Conservation (phyloP, 2,329 filamentous ascomycete species). For the Davidsoniella virescens region DNA sequence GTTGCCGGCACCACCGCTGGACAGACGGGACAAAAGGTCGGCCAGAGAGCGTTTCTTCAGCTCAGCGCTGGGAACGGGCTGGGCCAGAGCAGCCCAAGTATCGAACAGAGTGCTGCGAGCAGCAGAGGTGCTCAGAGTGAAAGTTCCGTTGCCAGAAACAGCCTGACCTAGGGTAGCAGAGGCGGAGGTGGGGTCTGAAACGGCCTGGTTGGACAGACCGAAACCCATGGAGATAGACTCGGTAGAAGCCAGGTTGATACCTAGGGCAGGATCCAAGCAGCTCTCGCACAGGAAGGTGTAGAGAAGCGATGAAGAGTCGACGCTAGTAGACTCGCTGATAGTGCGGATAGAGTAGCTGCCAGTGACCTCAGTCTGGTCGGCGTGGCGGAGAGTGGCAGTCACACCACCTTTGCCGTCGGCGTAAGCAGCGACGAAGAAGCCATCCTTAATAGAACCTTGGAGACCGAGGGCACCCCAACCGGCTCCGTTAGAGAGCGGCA, state of each 20-base stretch:
- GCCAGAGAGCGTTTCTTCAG: neutral
- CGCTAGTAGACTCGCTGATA: conserved; percentile 26
- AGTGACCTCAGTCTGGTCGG: conserved; percentile 26
- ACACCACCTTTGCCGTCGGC: conserved; percentile 24
- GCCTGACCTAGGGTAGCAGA: conserved; percentile 15
- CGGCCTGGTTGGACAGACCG: conserved; percentile 18
- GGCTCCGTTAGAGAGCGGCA: conserved; percentile 23
- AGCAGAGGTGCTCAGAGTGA: conserved; percentile 13
- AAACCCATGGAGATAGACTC: conserved; percentile 19
- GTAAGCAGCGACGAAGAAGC: conserved; percentile 29
- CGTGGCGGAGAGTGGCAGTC: conserved; percentile 27
- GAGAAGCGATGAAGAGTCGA: conserved; percentile 26
- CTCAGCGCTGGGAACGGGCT: neutral
- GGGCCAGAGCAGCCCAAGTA: conserved; percentile 15
- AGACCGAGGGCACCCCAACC: conserved; percentile 32
- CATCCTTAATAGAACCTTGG: conserved; percentile 28
- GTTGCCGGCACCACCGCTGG: neutral
- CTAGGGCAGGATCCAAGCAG: conserved; percentile 19
- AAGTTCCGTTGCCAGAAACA: conserved; percentile 15
- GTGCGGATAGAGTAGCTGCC: conserved; percentile 25
- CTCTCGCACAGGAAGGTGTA: conserved; percentile 31
- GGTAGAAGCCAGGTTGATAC: conserved; percentile 18
- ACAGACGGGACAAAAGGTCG: neutral
- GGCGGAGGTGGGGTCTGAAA: conserved; percentile 14
- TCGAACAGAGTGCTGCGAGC: conserved; percentile 15